Evolutionary conservation across 495 filamentous ascomycete species (phyloP).

Genomic region (Neurospora sp.): DNA sequence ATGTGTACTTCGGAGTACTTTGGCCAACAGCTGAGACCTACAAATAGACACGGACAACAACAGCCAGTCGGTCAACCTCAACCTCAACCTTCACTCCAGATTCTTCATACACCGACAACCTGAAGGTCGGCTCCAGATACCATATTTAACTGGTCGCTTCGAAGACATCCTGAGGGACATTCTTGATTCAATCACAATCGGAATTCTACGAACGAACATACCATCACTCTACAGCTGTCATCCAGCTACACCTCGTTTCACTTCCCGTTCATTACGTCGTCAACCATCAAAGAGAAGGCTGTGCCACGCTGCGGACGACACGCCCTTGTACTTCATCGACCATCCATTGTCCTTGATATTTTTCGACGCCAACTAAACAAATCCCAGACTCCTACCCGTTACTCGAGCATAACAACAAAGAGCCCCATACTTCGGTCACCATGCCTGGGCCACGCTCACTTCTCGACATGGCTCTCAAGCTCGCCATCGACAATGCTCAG

Average conservation of each 20-base stretch:
- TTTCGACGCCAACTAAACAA: neutral
- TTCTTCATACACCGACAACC: neutral
- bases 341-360: neutral
- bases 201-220: neutral
- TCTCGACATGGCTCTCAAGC: slow-evolving; percentile 20
- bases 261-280: neutral
- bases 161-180: neutral
- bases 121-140: neutral
- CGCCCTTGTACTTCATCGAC: neutral
- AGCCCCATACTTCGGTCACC: neutral
- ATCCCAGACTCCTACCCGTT: neutral
- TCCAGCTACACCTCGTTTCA: neutral
- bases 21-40: neutral
- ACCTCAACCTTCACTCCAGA: neutral
- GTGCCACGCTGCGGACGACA: neutral
- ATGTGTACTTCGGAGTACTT: neutral
- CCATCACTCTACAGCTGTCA: neutral
- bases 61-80: neutral
- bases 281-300: neutral
- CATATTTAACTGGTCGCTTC: neutral
- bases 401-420: neutral
- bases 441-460: slow-evolving; percentile 24
- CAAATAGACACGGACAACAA: neutral
- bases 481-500: slow-evolving; percentile 21
- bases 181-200: neutral